Evolutionary conservation across 768 basidiomycete species (phyloP).

Genomic region (Melanogaster broomeanus): DNA sequence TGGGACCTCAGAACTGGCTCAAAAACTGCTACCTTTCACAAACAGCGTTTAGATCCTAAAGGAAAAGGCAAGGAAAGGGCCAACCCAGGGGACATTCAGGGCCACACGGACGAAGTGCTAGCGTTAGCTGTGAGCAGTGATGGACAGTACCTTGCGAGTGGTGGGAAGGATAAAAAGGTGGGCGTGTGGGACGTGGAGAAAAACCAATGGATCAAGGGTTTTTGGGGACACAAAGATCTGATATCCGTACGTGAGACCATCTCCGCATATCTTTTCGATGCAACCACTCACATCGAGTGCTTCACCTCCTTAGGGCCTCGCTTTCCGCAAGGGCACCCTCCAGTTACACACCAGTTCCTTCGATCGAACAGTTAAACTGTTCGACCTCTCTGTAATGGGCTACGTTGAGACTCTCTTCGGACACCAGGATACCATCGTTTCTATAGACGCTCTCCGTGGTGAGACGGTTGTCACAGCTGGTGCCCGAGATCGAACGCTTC

Average conservation of each 20-base stretch:
- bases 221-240: slow-evolving; percentile 75
- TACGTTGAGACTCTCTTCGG: slow-evolving; percentile 97
- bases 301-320: slow-evolving; percentile 50
- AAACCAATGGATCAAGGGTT: slow-evolving; percentile 75
- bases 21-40: slow-evolving; percentile 59
- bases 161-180: slow-evolving; percentile 79
- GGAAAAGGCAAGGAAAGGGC: slow-evolving; percentile 61
- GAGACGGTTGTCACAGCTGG: slow-evolving; percentile 89
- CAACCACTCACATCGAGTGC: not conserved
- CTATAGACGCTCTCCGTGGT: slow-evolving; percentile 76
- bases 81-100: slow-evolving; percentile 50
- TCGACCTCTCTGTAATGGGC: slow-evolving; percentile 80
- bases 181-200: slow-evolving; percentile 85
- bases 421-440: slow-evolving; percentile 86
- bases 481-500: slow-evolving; percentile 84
- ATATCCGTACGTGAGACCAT: slow-evolving; percentile 60
- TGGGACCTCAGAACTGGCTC: slow-evolving; percentile 75
- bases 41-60: slow-evolving; percentile 50
- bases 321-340: slow-evolving; percentile 77
- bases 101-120: slow-evolving; percentile 88
- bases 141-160: slow-evolving; percentile 83
- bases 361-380: slow-evolving; percentile 90
- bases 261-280: slow-evolving; percentile 32
- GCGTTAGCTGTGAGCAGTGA: slow-evolving; percentile 83
- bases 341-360: slow-evolving; percentile 72